phyloP scores from a whole-genome alignment of 306 rosid genomes.

The Ormosia semicastrata region DNA sequence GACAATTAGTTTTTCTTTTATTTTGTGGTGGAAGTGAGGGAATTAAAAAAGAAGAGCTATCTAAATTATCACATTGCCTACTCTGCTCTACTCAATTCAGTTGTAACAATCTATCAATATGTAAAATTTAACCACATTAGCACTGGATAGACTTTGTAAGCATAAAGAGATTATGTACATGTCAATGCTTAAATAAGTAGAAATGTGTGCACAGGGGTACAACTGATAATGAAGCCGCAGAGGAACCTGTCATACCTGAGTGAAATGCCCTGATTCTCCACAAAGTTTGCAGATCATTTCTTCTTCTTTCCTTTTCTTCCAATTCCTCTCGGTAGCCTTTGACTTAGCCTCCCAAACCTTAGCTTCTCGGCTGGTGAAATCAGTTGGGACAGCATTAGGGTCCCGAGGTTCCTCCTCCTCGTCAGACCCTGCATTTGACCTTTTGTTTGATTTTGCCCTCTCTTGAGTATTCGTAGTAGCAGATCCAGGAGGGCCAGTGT shows the following conservation, averaged over 20 bases:
- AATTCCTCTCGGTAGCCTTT: slow-evolving; percentile 95
- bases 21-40: neutral
- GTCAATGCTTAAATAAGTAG: neutral
- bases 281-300: slow-evolving; percentile 97
- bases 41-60: neutral
- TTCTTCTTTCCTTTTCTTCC: slow-evolving; percentile 99
- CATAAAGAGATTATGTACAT: neutral
- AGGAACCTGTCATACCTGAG: slow-evolving; percentile 62
- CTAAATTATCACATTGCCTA: neutral
- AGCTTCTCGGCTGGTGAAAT: slow-evolving; percentile 97
- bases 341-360: slow-evolving; percentile 99
- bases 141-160: neutral
- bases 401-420: slow-evolving; percentile 83
- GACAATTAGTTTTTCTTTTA: neutral
- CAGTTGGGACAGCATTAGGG: slow-evolving; percentile 97
- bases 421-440: slow-evolving; percentile 79
- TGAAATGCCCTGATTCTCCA: slow-evolving; percentile 96
- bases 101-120: neutral
- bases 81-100: neutral
- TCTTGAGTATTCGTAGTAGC: slow-evolving; percentile 54
- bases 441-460: slow-evolving; percentile 54
- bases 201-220: neutral
- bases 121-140: neutral
- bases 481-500: slow-evolving; percentile 79
- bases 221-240: neutral